Evolutionary conservation across 2,329 filamentous ascomycete species (phyloP), one percentile per base, ranked within the genome.

Genomic region (Venturia oleaginea): DNA sequence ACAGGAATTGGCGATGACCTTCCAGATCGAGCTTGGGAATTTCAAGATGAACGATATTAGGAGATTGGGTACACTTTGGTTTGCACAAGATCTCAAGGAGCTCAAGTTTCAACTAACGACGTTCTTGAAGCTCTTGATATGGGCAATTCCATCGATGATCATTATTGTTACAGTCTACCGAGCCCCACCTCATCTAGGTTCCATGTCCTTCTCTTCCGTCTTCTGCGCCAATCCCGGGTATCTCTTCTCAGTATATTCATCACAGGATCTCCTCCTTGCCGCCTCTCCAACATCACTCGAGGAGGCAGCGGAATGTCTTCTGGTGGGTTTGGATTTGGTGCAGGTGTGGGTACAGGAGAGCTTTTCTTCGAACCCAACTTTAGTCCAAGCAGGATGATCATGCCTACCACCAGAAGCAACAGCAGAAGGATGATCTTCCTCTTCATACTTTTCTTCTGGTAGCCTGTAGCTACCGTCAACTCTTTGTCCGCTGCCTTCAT

Each of bases 401-500:
- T 83, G 38, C 91, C 94, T 24, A 87, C 86, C 62, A 99, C 88
- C 27, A 97, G 77, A 32, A 99, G 79, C 7, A 96, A 76, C 24
- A 99, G 80, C n/a, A 99, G 79, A 48, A 99, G 81, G 65, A 99
- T 94, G 59, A 96, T 87, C 78, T 96, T 97, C 68, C 94, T 83
- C 78, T 97, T 99, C 27, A 90, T 92, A 62, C 88, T 89, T 72
- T 86, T 88, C 74, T 86, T 87, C 79, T 99, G 94, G 72, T 97
- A 97, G 22, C 89, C 89, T 4, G 89, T 92, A 17, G 94, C 86
- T 65, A 95, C 86, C 67, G 86, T 91, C 64, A 99, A 83, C 77
- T 99, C 94, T 75, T 93, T 94, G 67, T 96, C 91, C 3, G 94
- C 94, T 24, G 84, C 90, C 74, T 96, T 96, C 65, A 99, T 91